Evolutionary conservation across 345 rosid genomes (phyloP).

Genomic region (Brassica incana): DNA sequence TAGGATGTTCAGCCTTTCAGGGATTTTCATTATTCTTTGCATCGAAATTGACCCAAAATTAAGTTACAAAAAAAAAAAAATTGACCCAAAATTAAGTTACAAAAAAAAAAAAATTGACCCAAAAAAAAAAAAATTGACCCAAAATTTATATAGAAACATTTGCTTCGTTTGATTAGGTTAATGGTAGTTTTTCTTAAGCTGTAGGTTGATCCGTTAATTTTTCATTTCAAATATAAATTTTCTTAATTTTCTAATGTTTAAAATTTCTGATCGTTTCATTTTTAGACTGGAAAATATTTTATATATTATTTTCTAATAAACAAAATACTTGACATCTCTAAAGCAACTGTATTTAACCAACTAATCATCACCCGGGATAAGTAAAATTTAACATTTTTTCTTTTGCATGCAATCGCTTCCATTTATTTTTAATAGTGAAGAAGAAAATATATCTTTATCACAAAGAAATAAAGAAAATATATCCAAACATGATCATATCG

Average conservation of each 20-base stretch:
- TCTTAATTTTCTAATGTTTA: background rate
- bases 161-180: background rate
- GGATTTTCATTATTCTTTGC: background rate
- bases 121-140: background rate
- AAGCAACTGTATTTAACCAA: background rate
- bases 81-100: background rate
- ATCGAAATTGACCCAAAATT: background rate
- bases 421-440: no score
- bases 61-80: no score
- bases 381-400: background rate
- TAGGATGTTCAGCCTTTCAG: background rate
- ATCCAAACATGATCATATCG: no score
- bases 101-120: no score
- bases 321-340: background rate
- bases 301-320: background rate
- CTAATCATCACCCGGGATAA: background rate
- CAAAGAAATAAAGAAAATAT: no score
- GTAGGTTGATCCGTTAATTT: no score
- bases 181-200: background rate
- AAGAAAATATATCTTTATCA: no score
- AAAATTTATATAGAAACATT: background rate
- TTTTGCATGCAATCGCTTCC: no score
- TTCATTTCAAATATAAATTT: background rate
- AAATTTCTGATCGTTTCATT: background rate
- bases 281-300: background rate